phyloP scores from a whole-genome alignment of 2,329 filamentous ascomycete genomes.

The Apiospora arundinis region DNA sequence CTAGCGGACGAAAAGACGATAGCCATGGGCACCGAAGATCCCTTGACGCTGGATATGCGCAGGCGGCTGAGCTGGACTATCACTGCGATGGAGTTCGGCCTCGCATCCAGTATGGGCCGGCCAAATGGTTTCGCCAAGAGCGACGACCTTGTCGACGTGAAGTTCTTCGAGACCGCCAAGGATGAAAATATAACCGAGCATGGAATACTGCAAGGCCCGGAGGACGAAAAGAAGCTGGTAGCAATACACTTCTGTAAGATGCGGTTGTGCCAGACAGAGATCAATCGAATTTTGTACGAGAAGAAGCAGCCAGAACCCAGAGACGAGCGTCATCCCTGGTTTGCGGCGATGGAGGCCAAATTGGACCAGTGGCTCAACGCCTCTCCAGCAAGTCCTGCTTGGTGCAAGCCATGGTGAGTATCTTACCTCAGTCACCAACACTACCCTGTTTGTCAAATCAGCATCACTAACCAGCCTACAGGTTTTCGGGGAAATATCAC shows the following conservation, averaged over 20 bases:
- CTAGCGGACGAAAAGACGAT: conserved; percentile 91
- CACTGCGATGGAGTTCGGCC: conserved; percentile 84
- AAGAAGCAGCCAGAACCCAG: conserved; percentile 79
- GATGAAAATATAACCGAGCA: conserved; percentile 82
- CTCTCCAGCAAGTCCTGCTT: conserved; percentile 71
- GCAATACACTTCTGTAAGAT: conserved; percentile 95
- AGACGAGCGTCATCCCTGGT: conserved; percentile 87
- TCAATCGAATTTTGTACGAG: conserved; percentile 84
- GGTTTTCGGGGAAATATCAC: conserved; percentile 75
- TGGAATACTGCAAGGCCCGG: conserved; percentile 75
- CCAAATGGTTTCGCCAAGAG: conserved; percentile 84
- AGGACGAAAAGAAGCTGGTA: conserved; percentile 83
- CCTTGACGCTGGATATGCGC: conserved; percentile 86
- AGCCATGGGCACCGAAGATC: conserved; percentile 67
- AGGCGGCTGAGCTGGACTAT: conserved; percentile 88
- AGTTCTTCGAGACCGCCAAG: conserved; percentile 81
- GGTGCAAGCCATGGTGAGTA: conserved; percentile 82
- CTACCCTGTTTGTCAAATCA: background rate
- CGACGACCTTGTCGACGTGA: conserved; percentile 83
- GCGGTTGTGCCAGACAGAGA: conserved; percentile 86
- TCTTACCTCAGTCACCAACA: background rate
- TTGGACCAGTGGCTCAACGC: conserved; percentile 80
- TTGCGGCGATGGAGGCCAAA: conserved; percentile 77
- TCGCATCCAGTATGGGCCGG: conserved; percentile 87
- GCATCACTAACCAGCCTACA: conserved; percentile 39